A percentile compares a stretch with the other conserved stretches of the same genome.
phyloP scores from a whole-genome alignment of 1,284 basidiomycete species.

The Heterobasidion irregulare region DNA sequence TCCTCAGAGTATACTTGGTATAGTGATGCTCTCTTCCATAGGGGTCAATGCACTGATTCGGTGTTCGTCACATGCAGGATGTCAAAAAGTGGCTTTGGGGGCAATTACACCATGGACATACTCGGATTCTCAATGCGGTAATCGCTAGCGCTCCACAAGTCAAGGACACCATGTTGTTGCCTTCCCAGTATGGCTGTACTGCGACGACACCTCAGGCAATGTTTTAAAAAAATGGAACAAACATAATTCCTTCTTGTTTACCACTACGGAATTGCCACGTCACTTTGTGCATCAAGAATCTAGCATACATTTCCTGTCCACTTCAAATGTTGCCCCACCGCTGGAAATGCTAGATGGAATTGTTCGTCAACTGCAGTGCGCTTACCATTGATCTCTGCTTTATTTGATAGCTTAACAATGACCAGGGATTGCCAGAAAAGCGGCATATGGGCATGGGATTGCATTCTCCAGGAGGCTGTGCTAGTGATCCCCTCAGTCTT shows the following conservation, averaged over 20 bases:
- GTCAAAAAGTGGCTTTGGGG: background rate
- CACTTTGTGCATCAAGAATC: slow-evolving; percentile 12
- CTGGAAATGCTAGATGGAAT: slow-evolving; percentile 34
- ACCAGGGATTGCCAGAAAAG: slow-evolving; percentile 15
- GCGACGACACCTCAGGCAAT: slow-evolving; percentile 37
- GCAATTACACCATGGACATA: background rate
- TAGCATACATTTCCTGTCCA: slow-evolving; percentile 27
- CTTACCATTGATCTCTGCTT: slow-evolving; percentile 10
- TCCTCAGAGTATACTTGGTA: too few species aligned
- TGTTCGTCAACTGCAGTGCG: slow-evolving; percentile 15
- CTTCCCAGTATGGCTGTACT: slow-evolving; percentile 31
- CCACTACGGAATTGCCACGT: slow-evolving; percentile 17
- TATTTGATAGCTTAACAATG: background rate
- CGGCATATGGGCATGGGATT: slow-evolving; percentile 30
- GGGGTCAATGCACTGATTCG: background rate
- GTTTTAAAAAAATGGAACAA: slow-evolving; percentile 34
- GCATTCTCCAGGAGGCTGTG: slow-evolving; percentile 16
- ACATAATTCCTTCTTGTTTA: slow-evolving; percentile 27
- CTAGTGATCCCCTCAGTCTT: slow-evolving; percentile 25
- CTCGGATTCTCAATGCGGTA: slow-evolving; percentile 2
- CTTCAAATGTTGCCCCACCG: slow-evolving; percentile 29
- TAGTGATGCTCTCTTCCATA: too few species aligned
- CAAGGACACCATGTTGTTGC: slow-evolving; percentile 11
- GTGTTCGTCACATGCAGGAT: background rate
- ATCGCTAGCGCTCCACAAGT: slow-evolving; percentile 12